Evolutionary conservation across 2,329 filamentous ascomycete species (phyloP).

Genomic region (Myriosclerotinia curreyana): DNA sequence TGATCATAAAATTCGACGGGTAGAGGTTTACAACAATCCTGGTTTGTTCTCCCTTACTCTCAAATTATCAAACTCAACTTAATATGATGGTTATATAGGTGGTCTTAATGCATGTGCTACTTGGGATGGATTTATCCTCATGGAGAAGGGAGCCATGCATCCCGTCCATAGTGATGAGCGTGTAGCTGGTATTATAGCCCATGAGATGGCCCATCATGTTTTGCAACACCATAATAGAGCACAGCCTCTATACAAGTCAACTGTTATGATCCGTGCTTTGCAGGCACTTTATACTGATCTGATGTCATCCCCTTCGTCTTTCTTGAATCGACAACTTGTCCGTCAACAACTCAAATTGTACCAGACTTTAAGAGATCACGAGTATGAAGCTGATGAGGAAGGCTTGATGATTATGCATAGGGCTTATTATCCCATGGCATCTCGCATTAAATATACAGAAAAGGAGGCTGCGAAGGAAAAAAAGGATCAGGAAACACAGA

Average conservation of each 20-base stretch:
- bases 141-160: neutral
- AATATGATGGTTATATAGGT: neutral
- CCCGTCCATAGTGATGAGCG: neutral
- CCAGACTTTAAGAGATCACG: neutral
- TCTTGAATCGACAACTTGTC: rapidly evolving
- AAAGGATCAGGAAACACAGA: neutral
- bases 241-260: rapidly evolving
- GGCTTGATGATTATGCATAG: neutral
- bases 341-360: neutral
- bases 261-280: neutral
- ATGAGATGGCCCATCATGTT: conserved; percentile 12
- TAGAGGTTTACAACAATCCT: neutral
- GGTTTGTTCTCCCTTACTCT: neutral
- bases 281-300: neutral
- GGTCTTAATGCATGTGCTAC: neutral
- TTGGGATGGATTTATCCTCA: neutral
- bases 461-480: neutral
- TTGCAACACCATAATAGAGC: neutral
- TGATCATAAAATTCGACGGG: neutral
- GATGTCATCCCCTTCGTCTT: neutral
- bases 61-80: neutral
- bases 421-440: neutral
- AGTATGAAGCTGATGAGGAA: neutral
- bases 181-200: neutral
- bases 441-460: neutral